Evolutionary conservation across 106 monocot species (phyloP), one percentile per base, ranked within the genome.

Genomic region (Allium cepa): DNA sequence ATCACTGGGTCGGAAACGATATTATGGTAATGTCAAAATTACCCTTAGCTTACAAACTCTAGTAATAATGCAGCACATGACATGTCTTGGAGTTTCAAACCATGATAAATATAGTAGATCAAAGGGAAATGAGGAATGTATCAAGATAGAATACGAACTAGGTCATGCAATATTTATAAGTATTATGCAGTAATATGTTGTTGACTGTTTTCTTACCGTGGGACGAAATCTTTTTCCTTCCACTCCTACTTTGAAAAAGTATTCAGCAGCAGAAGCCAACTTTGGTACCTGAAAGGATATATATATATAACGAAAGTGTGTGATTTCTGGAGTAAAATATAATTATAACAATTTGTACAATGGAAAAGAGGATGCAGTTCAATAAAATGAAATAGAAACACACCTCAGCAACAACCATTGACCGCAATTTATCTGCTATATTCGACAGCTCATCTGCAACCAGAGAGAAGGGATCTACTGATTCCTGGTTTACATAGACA

Each of bases 191-290:
- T 67, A 66, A 2, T 22, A 66, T 6, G 45, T 47, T 10, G n/a
- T 26, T 36, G 56, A 15, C n/a, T 17, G 50, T 63, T 13, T 52
- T 63, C 85, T 84, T 84, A 97, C 96, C 27, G 96, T 92, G 50
- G 96, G 92, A 36, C 96, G 85, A 17, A 97, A 97, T 82, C 88
- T 79, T 85, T 97, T 97, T 55, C 96, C 96, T 78, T 97, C 92
- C 49, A 90, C 96, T 64, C 92, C 88, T 68, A 86, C 62, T 73
- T 81, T 86, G 70, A 97, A 97, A 57, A 92, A 92, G 72, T 92
- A 97, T 72, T 92, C 88, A 63, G 96, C 96, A 66, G 92, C 92
- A 72, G 91, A 85, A 61, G 96, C 92, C 69, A 97, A 75, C 56
- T 97, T 95, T 5, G 95, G 90, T 11, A 90, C 90, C 93, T 93